phyloP scores from a whole-genome alignment of 345 rosid species.

The Populus ilicifolia region DNA sequence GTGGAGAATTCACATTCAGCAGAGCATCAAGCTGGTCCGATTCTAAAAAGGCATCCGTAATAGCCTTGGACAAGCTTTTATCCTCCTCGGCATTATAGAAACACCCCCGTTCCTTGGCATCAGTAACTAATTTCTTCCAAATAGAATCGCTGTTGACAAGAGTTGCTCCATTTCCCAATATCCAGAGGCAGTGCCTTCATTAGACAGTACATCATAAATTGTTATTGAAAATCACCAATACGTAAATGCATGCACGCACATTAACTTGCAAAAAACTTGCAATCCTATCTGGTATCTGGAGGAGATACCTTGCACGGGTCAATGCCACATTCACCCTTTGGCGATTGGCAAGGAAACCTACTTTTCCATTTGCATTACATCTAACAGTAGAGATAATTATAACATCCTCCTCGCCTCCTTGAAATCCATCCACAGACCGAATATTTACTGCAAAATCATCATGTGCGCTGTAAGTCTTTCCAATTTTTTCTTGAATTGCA shows the following conservation, averaged over 20 bases:
- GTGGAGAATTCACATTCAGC: slow-evolving; percentile 21
- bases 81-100: slow-evolving; percentile 42
- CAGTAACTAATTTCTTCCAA: slow-evolving; percentile 32
- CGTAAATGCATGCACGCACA: neutral
- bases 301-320: slow-evolving; percentile 33
- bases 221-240: neutral
- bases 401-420: slow-evolving; percentile 54
- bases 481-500: slow-evolving; percentile 44
- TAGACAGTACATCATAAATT: neutral
- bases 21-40: slow-evolving; percentile 33
- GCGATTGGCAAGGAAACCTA: slow-evolving; percentile 37
- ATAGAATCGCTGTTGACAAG: slow-evolving; percentile 27
- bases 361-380: slow-evolving; percentile 31
- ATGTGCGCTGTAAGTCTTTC: neutral
- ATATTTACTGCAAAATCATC: slow-evolving; percentile 31
- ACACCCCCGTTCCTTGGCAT: slow-evolving; percentile 38
- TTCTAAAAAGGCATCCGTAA: slow-evolving; percentile 31
- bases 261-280: neutral
- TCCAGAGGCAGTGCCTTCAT: slow-evolving; percentile 48
- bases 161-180: slow-evolving; percentile 41
- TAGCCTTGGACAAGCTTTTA: slow-evolving; percentile 24
- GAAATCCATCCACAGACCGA: slow-evolving; percentile 50
- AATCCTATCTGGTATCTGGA: neutral
- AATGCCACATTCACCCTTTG: slow-evolving; percentile 1
- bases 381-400: slow-evolving; percentile 50